Base-by-base conservation (phyloP, 148 eudicot genomes). In the Simmondsia chinensis region DNA sequence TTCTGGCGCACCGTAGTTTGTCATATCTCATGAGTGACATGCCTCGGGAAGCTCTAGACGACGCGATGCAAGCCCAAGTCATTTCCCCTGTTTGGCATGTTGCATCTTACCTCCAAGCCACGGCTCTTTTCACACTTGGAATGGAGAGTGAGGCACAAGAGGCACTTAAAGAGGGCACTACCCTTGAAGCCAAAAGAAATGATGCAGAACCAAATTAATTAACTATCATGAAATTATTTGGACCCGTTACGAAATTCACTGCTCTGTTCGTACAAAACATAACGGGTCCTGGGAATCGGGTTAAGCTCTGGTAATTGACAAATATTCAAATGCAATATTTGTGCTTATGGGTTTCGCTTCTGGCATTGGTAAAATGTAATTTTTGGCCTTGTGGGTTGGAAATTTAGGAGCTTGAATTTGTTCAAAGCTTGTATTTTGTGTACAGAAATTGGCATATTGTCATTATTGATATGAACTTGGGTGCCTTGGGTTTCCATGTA, bases 61-160 rank as follows among this genome's bases (percentile, higher is more conserved):
- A 81, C 48, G 89, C 83, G 49, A 73, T 73, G 83, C 89, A 81
- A 66, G 80, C 83, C 19, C 74, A 76, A 57, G 73, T 75, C 17
- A 39, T 73, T n/a, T 80, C 74, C 16, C 87, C 87, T 2, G 68
- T 61, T 7, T 80, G 87, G 87, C 72, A 72, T 44, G 59, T 73
- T 5, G 77, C 80, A 17, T 67, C 68, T 0, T 80, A 80, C 27
- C 72, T 80, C 28, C 88, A 80, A 68, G 72, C 83, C 27, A 56
- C 64, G 12, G 68, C 79, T 8, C 83, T 80, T 33, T 70, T 70
- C 37, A 65, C 76, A 45, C 74, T 80, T 12, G 75, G 71, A 47
- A 70, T 57, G 72, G 80, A 80, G 15, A 61, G 56, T 1, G 75
- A 76, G 57, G 88, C 83, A 5, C 75, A 60, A 20, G 56, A 54